Conservation (phyloP, 169 alveolate species). For the Plasmodium sp. region DNA sequence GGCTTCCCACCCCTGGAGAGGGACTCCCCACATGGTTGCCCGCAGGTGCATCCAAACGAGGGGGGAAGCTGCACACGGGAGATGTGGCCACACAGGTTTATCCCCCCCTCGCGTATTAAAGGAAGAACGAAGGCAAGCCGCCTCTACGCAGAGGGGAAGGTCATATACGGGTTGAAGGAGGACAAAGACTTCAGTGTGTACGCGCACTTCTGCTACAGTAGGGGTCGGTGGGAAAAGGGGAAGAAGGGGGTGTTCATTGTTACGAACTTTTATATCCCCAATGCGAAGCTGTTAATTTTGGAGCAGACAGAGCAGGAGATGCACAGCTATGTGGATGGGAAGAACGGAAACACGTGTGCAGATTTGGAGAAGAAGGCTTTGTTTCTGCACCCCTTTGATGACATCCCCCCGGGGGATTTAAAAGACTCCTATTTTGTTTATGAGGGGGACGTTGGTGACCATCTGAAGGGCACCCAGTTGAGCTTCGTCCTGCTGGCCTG, state of each 20-base stretch:
- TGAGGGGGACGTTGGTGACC: slow-evolving; percentile 8
- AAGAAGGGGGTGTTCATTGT: slow-evolving; percentile 15
- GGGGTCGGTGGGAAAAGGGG: background rate
- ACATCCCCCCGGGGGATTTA: background rate
- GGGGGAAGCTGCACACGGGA: background rate
- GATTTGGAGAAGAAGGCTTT: slow-evolving; percentile 49
- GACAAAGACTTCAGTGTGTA: slow-evolving; percentile 15
- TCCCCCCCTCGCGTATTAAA: background rate
- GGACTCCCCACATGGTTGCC: background rate
- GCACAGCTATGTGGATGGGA: slow-evolving; percentile 14
- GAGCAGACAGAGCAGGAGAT: slow-evolving; percentile 51
- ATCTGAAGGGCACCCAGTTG: background rate
- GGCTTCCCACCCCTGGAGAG: background rate
- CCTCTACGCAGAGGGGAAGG: slow-evolving; percentile 45
- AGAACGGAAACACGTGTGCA: slow-evolving; percentile 36
- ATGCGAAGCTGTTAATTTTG: slow-evolving; percentile 9
- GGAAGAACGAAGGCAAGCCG: background rate
- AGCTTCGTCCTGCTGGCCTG: slow-evolving; percentile 37
- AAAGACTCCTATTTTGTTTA: slow-evolving; percentile 8
- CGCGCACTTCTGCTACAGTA: slow-evolving; percentile 22
- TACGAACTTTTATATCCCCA: slow-evolving; percentile 14
- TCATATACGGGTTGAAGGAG: slow-evolving; percentile 50
- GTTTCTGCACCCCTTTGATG: slow-evolving; percentile 13
- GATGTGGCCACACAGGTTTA: background rate
- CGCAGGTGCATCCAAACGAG: background rate